Conservation (phyloP, 2,329 filamentous ascomycete genomes). For the Calonectria multiphialidica region DNA sequence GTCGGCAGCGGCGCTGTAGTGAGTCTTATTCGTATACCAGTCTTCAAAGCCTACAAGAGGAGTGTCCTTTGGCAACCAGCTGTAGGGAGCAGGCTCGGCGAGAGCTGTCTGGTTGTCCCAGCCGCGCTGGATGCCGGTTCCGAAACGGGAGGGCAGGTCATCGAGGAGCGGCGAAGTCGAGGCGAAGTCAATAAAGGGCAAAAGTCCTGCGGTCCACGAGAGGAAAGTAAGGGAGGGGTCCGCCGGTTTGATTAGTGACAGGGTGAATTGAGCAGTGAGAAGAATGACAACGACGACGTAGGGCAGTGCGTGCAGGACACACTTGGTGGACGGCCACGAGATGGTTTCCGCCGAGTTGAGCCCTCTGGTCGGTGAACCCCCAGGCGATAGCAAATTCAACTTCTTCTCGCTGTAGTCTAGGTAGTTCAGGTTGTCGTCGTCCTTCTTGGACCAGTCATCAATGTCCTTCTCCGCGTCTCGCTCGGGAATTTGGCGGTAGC, state of each 20-base stretch:
- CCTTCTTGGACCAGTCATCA: constrained; percentile 12
- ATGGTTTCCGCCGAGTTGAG: too few relatives aligned
- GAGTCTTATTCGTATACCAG: constrained; percentile 39
- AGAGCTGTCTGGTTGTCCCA: constrained; percentile 46
- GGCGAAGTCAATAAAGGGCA: constrained; percentile 50
- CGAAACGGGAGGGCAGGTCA: constrained; percentile 37
- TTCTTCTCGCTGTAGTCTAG: constrained; percentile 34
- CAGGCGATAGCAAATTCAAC: neutral
- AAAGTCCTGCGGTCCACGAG: constrained; percentile 49
- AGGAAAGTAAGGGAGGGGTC: constrained; percentile 50
- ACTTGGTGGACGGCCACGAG: constrained; percentile 5
- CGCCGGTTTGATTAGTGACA: constrained; percentile 43
- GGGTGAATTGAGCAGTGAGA: constrained; percentile 40
- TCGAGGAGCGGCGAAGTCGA: constrained; percentile 46
- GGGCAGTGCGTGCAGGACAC: constrained; percentile 22
- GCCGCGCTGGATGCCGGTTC: constrained; percentile 41
- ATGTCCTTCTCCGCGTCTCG: constrained; percentile 19
- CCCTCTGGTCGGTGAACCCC: neutral
- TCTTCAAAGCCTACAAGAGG: constrained; percentile 41
- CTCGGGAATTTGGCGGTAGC: constrained; percentile 26
- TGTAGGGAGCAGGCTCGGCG: constrained; percentile 29
- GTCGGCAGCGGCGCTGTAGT: constrained; percentile 52
- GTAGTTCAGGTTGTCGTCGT: constrained; percentile 9
- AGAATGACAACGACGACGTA: constrained; percentile 40
- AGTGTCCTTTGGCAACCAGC: constrained; percentile 39